Evolutionary conservation across 2,329 filamentous ascomycete species (phyloP).

Genomic region (Sphaerulina musiva): DNA sequence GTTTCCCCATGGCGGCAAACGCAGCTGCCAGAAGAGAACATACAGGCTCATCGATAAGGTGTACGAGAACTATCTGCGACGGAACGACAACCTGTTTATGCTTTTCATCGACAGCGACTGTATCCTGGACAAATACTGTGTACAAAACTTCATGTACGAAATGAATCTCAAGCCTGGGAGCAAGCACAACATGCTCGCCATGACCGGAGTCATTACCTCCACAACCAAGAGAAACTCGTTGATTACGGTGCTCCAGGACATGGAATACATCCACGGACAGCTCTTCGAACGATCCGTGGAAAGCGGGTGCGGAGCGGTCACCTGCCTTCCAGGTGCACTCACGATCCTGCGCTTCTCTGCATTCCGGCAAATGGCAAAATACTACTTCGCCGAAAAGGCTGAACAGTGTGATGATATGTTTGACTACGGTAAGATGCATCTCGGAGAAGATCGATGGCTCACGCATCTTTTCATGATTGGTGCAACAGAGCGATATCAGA

Average conservation of each 20-base stretch:
- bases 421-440: constrained; percentile 89
- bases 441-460: constrained; percentile 93
- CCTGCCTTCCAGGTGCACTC: constrained; percentile 87
- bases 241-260: constrained; percentile 89
- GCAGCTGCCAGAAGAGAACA: constrained; percentile 86
- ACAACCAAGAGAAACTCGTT: constrained; percentile 83
- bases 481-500: constrained; percentile 85
- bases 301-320: constrained; percentile 87
- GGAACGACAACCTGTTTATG: constrained; percentile 88
- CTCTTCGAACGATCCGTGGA: constrained; percentile 93
- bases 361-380: constrained; percentile 93
- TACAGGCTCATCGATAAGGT: constrained; percentile 91
- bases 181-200: constrained; percentile 86
- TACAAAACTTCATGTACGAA: constrained; percentile 97
- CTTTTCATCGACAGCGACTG: constrained; percentile 98
- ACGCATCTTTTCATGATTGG: constrained; percentile 99
- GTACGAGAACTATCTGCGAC: constrained; percentile 76
- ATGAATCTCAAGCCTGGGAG: constrained; percentile 96
- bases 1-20: constrained; percentile 88
- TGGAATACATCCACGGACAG: constrained; percentile 97
- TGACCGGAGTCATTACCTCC: constrained; percentile 95
- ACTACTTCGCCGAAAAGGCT: constrained; percentile 95
- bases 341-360: constrained; percentile 95
- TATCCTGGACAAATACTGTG: constrained; percentile 80
- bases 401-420: constrained; percentile 94